These are phyloP conservation scores for Piedraia hortae DNA, from an alignment of 2,329 filamentous ascomycete genomes.

Conservation along the genomic window DNA sequence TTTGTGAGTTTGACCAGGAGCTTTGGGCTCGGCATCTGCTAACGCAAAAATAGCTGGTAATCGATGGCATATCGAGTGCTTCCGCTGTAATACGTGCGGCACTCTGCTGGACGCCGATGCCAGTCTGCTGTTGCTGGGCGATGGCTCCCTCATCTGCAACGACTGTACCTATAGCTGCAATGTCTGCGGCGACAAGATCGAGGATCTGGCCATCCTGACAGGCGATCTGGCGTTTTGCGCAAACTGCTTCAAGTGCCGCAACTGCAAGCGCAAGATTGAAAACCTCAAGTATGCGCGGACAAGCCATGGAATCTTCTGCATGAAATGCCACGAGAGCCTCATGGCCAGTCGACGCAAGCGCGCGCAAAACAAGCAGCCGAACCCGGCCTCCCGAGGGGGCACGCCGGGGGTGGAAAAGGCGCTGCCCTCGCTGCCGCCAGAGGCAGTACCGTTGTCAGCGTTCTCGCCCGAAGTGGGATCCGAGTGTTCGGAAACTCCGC, in stretches of 20 bases:
- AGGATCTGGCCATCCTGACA: conserved; percentile 87
- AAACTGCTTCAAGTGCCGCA: conserved; percentile 86
- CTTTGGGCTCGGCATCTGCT: neutral
- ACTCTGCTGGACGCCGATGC: conserved; percentile 94
- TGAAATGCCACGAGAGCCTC: conserved; percentile 90
- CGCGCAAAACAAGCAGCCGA: conserved; percentile 28
- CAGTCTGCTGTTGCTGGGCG: conserved; percentile 84
- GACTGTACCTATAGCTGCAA: conserved; percentile 98
- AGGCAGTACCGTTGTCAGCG: conserved; percentile 32
- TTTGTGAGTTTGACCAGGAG: conserved; percentile 35
- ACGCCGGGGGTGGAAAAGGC: conserved; percentile 45
- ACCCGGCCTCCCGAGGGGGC: conserved; percentile 13
- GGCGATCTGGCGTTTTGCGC: conserved; percentile 96
- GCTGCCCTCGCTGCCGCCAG: conserved; percentile 66
- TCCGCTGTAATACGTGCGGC: conserved; percentile 14
- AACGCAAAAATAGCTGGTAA: conserved; percentile 6
- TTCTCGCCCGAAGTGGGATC: conserved; percentile 31
- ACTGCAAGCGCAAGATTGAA: conserved; percentile 97
- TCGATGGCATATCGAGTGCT: conserved; percentile 5
- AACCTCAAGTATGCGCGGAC: conserved; percentile 93
- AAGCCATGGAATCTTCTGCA: conserved; percentile 96
- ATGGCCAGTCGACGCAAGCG: conserved; percentile 84
- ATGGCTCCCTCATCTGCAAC: conserved; percentile 95
- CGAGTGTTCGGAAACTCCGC: conserved; percentile 28
- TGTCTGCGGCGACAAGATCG: conserved; percentile 90